A percentile compares a stretch with the other conserved stretches of the same genome.
These are phyloP conservation scores for Endoconidiophora laricicola DNA, from an alignment of 2,329 filamentous ascomycete species.

Conservation along the genomic window DNA sequence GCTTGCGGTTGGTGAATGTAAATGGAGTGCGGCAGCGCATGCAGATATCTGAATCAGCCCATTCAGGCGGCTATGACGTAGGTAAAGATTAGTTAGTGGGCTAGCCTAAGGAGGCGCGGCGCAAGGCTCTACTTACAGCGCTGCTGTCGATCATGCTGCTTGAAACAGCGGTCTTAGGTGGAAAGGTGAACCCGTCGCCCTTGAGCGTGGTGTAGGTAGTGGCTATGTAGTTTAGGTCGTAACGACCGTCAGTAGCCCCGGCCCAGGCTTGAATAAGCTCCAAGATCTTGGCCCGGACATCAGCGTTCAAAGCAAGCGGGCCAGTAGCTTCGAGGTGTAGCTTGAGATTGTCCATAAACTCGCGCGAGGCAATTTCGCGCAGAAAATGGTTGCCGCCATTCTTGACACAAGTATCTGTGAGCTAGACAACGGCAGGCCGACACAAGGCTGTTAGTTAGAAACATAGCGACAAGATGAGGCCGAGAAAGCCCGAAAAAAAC, in stretches of 20 bases:
- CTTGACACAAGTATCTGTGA: constrained; percentile 97
- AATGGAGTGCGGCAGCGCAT: constrained; percentile 94
- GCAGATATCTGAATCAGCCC: constrained; percentile 94
- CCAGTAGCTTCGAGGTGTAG: constrained; percentile 76
- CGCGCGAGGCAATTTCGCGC: constrained; percentile 81
- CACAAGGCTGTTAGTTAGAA: neutral
- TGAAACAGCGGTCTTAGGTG: constrained; percentile 70
- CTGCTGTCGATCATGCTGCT: constrained; percentile 97
- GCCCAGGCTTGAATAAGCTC: constrained; percentile 92
- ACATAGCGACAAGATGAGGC: neutral
- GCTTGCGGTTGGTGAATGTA: constrained; percentile 95
- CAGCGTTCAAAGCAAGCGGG: constrained; percentile 56
- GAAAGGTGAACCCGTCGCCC: constrained; percentile 63
- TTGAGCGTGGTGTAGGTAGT: constrained; percentile 75
- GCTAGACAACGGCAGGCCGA: constrained; percentile 28
- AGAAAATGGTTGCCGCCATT: constrained; percentile 95
- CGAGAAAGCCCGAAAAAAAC: neutral
- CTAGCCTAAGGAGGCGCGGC: neutral
- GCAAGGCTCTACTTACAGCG: constrained; percentile 46
- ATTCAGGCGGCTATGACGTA: constrained; percentile 63
- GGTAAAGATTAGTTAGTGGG: neutral
- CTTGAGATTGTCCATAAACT: constrained; percentile 95
- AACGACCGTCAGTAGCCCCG: constrained; percentile 67
- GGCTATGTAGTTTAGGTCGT: constrained; percentile 69
- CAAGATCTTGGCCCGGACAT: constrained; percentile 79